Conservation (phyloP, 129 eudicot species). For the Ambrosia artemisiifolia region DNA sequence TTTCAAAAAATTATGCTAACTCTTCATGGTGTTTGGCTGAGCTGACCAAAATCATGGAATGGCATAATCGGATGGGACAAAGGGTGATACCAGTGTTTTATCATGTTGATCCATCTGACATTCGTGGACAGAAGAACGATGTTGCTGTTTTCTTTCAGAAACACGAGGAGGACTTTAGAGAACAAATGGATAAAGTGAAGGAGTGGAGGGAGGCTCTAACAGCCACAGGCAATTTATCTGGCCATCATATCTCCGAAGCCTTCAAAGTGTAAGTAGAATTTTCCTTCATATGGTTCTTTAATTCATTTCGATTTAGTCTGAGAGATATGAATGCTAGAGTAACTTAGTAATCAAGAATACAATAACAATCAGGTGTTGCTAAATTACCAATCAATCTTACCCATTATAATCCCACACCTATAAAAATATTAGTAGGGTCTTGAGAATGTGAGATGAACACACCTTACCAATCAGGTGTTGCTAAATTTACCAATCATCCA, state of each 20-base stretch:
- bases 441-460: too few species aligned
- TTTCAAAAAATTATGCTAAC: not conserved
- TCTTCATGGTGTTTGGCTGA: not conserved
- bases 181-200: not conserved
- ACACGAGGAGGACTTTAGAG: not conserved
- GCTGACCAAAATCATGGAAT: not conserved
- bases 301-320: too few species aligned
- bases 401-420: too few species aligned
- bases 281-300: not conserved
- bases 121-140: not conserved
- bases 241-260: not conserved
- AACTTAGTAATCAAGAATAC: too few species aligned
- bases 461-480: too few species aligned
- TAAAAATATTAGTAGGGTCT: too few species aligned
- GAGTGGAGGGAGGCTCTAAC: not conserved
- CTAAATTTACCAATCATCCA: too few species aligned
- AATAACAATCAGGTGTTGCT: too few species aligned
- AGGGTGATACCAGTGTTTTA: not conserved
- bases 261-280: not conserved
- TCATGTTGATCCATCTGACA: not conserved
- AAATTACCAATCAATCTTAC: too few species aligned
- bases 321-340: too few species aligned
- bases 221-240: not conserved
- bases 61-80: not conserved
- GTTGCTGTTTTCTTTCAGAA: not conserved